phyloP scores from a whole-genome alignment of 768 basidiomycete species.

The Neoboletus subvelutipes region DNA sequence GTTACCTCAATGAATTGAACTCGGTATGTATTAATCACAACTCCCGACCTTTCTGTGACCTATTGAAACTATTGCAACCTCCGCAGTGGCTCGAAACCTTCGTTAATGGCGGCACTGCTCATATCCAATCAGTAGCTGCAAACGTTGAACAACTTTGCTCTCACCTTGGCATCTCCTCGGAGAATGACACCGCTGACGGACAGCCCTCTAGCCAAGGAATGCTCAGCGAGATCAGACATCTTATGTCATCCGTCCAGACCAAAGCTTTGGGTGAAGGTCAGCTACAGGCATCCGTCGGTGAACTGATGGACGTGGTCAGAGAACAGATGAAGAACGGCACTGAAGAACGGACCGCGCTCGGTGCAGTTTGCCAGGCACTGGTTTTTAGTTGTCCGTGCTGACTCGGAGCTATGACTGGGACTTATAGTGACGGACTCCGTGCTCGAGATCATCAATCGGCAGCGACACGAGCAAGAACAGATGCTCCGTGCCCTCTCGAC shows the following conservation, averaged over 20 bases:
- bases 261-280: constrained; percentile 32
- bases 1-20: constrained; percentile 79
- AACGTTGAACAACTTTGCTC: constrained; percentile 61
- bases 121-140: constrained; percentile 61
- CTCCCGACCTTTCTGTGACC: neutral
- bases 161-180: constrained; percentile 44
- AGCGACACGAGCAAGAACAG: constrained; percentile 69
- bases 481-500: constrained; percentile 64
- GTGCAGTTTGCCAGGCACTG: constrained; percentile 24
- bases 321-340: constrained; percentile 39
- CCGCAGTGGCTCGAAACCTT: constrained; percentile 80
- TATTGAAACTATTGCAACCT: neutral
- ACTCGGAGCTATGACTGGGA: constrained; percentile 2
- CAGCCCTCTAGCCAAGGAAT: constrained; percentile 25
- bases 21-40: constrained; percentile 41
- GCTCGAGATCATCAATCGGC: constrained; percentile 61
- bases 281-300: constrained; percentile 36
- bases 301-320: constrained; percentile 39
- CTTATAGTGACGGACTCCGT: constrained; percentile 56
- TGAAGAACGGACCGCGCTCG: constrained; percentile 42
- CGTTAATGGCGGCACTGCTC: constrained; percentile 71
- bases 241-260: constrained; percentile 35
- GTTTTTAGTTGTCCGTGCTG: constrained; percentile 9
- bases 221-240: constrained; percentile 35
- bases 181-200: constrained; percentile 14